These are phyloP conservation scores for Diplocarpon rosae DNA, from an alignment of 2,329 filamentous ascomycete genomes.

Conservation along the genomic window DNA sequence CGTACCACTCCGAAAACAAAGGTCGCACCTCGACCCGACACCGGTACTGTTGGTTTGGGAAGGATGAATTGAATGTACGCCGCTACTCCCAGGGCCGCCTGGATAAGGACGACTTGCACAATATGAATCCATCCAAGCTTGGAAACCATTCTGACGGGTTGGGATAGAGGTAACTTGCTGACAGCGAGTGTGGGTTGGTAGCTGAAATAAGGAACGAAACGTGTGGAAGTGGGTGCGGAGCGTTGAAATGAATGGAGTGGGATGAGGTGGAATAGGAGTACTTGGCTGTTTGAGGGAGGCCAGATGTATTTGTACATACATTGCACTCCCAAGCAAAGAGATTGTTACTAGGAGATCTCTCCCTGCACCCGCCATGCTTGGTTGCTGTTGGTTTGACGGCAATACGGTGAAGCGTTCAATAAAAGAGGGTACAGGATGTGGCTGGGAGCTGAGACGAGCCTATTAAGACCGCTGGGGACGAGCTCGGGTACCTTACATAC, in stretches of 20 bases:
- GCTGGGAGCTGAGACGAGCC: too few species aligned
- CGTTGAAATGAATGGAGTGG: too few species aligned
- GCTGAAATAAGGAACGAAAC: too few species aligned
- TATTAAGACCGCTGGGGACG: too few species aligned
- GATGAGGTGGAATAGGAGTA: too few species aligned
- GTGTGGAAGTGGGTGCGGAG: too few species aligned
- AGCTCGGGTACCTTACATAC: too few species aligned
- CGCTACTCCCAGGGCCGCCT: conserved; percentile 1
- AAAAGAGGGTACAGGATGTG: too few species aligned
- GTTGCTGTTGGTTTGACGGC: not conserved
- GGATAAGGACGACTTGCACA: conserved; percentile 6
- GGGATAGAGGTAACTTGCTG: not conserved
- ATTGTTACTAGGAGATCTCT: not conserved
- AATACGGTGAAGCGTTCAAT: not conserved
- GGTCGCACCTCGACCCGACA: conserved; percentile 2
- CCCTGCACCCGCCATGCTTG: too few species aligned
- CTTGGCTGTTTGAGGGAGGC: too few species aligned
- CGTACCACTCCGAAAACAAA: conserved; percentile 18
- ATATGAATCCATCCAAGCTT: conserved; percentile 5
- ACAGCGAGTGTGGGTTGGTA: not conserved
- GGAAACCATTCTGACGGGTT: conserved; percentile 2
- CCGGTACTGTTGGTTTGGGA: not conserved
- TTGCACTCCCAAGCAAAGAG: too few species aligned
- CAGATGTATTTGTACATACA: too few species aligned
- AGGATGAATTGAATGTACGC: conserved; percentile 3